Base-by-base conservation (phyloP, 257 asterid genomes). In the Hygrophila difformis region DNA sequence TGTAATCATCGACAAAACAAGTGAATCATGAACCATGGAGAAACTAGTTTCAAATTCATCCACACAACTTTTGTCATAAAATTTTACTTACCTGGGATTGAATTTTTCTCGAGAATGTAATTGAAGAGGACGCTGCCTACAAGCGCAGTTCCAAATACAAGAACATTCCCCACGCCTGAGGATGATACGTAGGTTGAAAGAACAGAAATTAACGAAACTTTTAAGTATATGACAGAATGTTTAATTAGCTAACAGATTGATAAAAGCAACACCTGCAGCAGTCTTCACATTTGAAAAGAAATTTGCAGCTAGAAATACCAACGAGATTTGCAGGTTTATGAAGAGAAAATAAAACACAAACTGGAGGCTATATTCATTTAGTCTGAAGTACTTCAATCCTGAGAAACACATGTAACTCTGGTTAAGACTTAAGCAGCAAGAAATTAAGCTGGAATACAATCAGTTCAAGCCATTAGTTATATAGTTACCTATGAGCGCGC, bases 301-400 rank as follows among this genome's bases (percentile, higher is more conserved):
- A 51, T 79, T 80, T 67, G 98, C 92, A 46, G 72, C 89, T 31
- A 82, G 89, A 63, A 91, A 91, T 44, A 96, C 93, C 73, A 81
- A 57, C 29, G 89, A 57, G 45, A 78, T 67, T 80, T 91, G 99
- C 92, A 91, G 61, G 84, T 91, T 91, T 68, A 86, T 73, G 81
- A 75, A 91, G 75, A 91, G 65, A 75, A 86, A 91, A 58, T 77
- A 91, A 61, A 91, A 91, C 44, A 78, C 93, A 39, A 80, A 74
- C 70, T 86, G 96, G 84, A 91, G 82, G 74, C 87, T 72, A 62
- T 86, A 86, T 67, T 71, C 92, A 44, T 91, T 91, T 22, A 80
- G 73, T 2, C 79, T 75, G 79, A 91, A 86, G 78, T 86, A 82
- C 50, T 82, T 86, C 47, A 91, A 60, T 36, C 95, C 99, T 82